Percentiles rank a stretch among this genome's conserved stretches.
phyloP scores from a whole-genome alignment of 1,139 yeast genomes.

The Pichia sp. region DNA sequence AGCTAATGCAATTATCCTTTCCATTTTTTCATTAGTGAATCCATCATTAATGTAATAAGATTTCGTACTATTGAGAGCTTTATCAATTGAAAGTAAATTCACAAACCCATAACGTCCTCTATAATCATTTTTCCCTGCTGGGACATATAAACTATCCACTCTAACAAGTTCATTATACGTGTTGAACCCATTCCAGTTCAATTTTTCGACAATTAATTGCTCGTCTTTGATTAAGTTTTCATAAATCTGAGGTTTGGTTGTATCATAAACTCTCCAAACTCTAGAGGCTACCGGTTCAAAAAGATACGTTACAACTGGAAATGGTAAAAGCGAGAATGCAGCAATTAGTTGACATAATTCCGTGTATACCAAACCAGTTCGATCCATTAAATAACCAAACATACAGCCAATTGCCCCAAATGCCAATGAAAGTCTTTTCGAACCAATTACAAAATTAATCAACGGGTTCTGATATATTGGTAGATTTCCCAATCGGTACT shows the following conservation, averaged over 20 bases:
- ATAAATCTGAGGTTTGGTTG: conserved; percentile 54
- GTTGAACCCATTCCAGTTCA: conserved; percentile 58
- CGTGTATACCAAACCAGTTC: conserved; percentile 51
- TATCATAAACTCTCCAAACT: conserved; percentile 61
- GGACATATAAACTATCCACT: conserved; percentile 38
- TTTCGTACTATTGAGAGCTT: conserved; percentile 29
- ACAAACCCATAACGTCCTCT: conserved; percentile 43
- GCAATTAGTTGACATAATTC: conserved; percentile 40
- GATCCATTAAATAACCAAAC: conserved; percentile 45
- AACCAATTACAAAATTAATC: conserved; percentile 44
- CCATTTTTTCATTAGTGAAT: conserved; percentile 78
- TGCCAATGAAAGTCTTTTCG: conserved; percentile 46
- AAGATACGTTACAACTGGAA: conserved; percentile 43
- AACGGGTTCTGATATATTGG: conserved; percentile 53
- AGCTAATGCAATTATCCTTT: conserved; percentile 72
- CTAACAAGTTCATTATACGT: conserved; percentile 53
- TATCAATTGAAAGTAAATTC: conserved; percentile 46
- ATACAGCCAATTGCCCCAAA: conserved; percentile 48
- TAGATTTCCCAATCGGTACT: conserved; percentile 42
- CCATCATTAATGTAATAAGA: conserved; percentile 60
- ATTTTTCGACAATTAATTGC: conserved; percentile 58
- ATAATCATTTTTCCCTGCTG: conserved; percentile 23
- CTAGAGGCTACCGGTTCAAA: conserved; percentile 65
- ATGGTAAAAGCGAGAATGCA: conserved; percentile 37
- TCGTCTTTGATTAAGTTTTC: conserved; percentile 56